Evolutionary conservation across 768 basidiomycete species (phyloP).

Genomic region (Lentinula edodes): DNA sequence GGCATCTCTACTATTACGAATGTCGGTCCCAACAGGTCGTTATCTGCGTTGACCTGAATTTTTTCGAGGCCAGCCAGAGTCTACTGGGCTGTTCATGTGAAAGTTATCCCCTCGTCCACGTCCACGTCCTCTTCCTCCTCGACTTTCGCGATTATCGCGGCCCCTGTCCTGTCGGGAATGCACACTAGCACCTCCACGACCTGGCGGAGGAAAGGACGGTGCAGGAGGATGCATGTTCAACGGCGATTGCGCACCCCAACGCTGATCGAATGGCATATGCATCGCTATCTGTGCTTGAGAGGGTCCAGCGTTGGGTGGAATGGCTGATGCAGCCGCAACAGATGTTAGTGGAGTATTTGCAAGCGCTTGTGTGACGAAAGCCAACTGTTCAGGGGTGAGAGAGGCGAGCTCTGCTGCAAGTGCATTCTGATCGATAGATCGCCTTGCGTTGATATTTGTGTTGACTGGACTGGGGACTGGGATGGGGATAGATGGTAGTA

Average conservation of each 20-base stretch:
- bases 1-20: no score
- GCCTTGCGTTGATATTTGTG: conserved; percentile 18
- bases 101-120: conserved; percentile 18
- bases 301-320: conserved; percentile 1
- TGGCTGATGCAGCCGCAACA: conserved; percentile 8
- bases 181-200: conserved; percentile 22
- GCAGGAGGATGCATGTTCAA: conserved; percentile 18
- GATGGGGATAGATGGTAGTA: conserved; percentile 10
- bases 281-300: conserved; percentile 5
- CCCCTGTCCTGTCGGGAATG: conserved; percentile 17
- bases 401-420: conserved; percentile 69
- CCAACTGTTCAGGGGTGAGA: conserved; percentile 73
- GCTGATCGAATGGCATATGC: conserved; percentile 3
- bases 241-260: conserved; percentile 11
- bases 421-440: conserved; percentile 38
- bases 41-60: conserved; percentile 10
- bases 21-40: not conserved
- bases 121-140: conserved; percentile 20
- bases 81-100: conserved; percentile 33
- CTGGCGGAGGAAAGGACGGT: conserved; percentile 20
- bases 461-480: conserved; percentile 13
- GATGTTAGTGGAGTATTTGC: conserved; percentile 26
- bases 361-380: conserved; percentile 59
- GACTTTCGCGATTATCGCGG: conserved; percentile 26
- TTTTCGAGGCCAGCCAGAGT: conserved; percentile 55